These are phyloP conservation scores for Stephania japonica DNA, from an alignment of 164 flowering plant species.

Conservation along the genomic window DNA sequence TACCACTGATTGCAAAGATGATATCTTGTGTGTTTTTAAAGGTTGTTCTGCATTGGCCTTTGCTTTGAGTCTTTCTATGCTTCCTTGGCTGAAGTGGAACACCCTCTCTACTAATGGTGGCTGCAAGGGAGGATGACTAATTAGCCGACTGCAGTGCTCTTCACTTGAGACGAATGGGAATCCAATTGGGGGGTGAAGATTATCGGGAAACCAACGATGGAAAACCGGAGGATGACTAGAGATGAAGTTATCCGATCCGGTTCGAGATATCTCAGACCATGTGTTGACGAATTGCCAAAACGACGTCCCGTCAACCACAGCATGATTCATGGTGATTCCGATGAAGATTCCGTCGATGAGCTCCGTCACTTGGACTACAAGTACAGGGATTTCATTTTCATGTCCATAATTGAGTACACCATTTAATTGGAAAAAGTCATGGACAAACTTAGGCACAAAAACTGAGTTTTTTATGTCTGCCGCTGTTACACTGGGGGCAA, in stretches of 20 bases:
- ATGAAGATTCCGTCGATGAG: constrained; percentile 44
- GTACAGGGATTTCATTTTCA: constrained; percentile 38
- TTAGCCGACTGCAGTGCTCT: constrained; percentile 23
- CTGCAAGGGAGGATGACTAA: background rate
- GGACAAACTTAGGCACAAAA: constrained; percentile 31
- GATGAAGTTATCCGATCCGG: constrained; percentile 14
- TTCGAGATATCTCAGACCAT: constrained; percentile 38
- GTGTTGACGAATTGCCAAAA: constrained; percentile 51
- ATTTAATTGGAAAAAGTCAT: constrained; percentile 39
- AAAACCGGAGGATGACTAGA: constrained; percentile 23
- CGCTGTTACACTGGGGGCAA: constrained; percentile 18
- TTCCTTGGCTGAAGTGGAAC: constrained; percentile 10
- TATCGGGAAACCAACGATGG: constrained; percentile 27
- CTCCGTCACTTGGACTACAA: constrained; percentile 50
- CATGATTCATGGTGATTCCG: constrained; percentile 41
- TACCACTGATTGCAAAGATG: constrained; percentile 17
- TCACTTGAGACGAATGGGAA: constrained; percentile 1
- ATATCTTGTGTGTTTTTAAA: background rate
- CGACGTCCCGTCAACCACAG: constrained; percentile 41
- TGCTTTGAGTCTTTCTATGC: constrained; percentile 10
- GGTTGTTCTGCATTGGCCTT: constrained; percentile 9
- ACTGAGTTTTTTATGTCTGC: constrained; percentile 35
- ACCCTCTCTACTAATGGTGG: background rate
- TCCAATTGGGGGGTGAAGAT: too few relatives aligned
- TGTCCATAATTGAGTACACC: constrained; percentile 49